Conservation (phyloP, 139 green algal species). For the Medakamo hakoo region DNA sequence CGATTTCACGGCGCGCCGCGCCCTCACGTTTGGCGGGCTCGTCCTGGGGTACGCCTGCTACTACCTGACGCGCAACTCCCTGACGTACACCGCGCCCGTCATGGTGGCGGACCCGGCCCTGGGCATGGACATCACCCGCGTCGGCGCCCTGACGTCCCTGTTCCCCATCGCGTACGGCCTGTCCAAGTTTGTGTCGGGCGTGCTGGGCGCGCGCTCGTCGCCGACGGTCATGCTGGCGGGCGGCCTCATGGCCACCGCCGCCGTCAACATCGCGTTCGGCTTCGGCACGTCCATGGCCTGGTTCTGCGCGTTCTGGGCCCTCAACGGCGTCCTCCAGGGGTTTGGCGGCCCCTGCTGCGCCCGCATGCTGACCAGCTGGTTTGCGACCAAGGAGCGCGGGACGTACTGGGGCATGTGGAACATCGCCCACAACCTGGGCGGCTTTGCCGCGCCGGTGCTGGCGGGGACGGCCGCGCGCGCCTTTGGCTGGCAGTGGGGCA, state of each 20-base stretch:
- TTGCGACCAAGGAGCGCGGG: constrained; percentile 48
- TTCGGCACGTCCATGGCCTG: constrained; percentile 56
- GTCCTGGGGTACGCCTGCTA: constrained; percentile 72
- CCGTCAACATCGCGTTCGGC: constrained; percentile 81
- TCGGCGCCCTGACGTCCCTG: constrained; percentile 84
- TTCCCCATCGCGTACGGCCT: constrained; percentile 77
- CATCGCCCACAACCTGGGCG: constrained; percentile 89
- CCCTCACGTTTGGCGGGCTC: constrained; percentile 61
- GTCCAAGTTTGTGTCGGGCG: constrained; percentile 81
- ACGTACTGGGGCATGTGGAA: constrained; percentile 92
- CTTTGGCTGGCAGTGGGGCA: constrained; percentile 61
- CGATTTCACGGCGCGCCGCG: constrained; percentile 41
- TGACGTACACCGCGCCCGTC: constrained; percentile 82
- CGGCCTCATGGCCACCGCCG: constrained; percentile 69
- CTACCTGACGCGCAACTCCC: constrained; percentile 83
- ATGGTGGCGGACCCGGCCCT: constrained; percentile 75
- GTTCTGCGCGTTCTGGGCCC: constrained; percentile 72
- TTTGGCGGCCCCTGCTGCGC: constrained; percentile 85
- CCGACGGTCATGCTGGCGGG: constrained; percentile 64
- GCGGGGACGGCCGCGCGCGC: constrained; percentile 66
- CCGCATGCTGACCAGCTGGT: constrained; percentile 92
- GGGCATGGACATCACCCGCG: constrained; percentile 63
- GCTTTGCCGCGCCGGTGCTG: constrained; percentile 79
- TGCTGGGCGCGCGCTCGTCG: constrained; percentile 67
- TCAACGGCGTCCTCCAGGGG: constrained; percentile 86